Conservation (phyloP, 352 stramenopile genomes). For the Lagenidium giganteum region DNA sequence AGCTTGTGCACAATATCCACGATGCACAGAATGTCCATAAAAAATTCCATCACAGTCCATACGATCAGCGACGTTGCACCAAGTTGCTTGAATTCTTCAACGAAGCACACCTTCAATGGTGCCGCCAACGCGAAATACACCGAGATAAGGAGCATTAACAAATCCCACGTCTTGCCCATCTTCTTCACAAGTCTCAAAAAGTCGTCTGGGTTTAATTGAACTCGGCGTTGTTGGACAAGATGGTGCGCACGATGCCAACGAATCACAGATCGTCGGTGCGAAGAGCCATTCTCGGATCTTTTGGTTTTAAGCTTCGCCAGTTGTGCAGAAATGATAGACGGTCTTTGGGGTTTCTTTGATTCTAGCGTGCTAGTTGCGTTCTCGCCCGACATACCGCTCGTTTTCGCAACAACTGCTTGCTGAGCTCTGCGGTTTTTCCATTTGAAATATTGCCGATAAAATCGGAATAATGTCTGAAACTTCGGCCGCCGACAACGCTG, state of each 20-base stretch:
- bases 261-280: too few relatives aligned
- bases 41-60: conserved; percentile 49
- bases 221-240: not conserved
- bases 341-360: too few relatives aligned
- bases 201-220: conserved; percentile 19
- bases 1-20: conserved; percentile 40
- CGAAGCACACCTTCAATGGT: conserved; percentile 59
- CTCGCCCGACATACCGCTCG: too few relatives aligned
- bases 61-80: conserved; percentile 9
- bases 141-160: conserved; percentile 35
- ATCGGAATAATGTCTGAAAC: conserved; percentile 29
- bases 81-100: conserved; percentile 27
- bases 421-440: conserved; percentile 19
- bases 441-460: conserved; percentile 34
- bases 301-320: too few relatives aligned
- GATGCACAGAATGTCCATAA: conserved; percentile 44
- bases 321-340: too few relatives aligned
- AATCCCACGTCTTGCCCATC: conserved; percentile 38
- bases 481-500: conserved; percentile 42
- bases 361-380: too few relatives aligned
- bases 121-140: conserved; percentile 37
- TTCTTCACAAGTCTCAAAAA: conserved; percentile 37
- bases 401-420: too few relatives aligned
- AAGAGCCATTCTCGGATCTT: too few relatives aligned
- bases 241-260: conserved; percentile 7